phyloP scores from a whole-genome alignment of 2,329 filamentous ascomycete genomes.

The Apiospora hydei region DNA sequence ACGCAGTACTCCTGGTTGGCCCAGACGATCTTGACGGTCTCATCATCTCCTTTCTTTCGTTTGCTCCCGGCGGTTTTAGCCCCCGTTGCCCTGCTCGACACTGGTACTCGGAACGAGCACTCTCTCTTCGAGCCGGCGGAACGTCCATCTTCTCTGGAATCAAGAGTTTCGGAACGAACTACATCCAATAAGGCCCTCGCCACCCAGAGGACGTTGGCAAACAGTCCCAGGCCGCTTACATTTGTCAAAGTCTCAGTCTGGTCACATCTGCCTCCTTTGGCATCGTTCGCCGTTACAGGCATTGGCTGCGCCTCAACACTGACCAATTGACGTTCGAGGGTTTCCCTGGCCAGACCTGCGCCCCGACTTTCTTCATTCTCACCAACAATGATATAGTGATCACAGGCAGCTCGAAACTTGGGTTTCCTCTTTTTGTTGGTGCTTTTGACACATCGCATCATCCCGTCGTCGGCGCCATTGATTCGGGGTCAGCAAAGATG shows the following conservation, averaged over 20 bases:
- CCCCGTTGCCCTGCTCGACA: neutral
- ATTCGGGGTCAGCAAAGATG: slow-evolving; percentile 58
- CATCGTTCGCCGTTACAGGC: slow-evolving; percentile 24
- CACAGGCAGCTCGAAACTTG: slow-evolving; percentile 2
- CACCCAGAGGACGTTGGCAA: neutral
- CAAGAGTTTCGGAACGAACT: slow-evolving; percentile 7
- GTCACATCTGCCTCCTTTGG: slow-evolving; percentile 15
- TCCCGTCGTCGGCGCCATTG: slow-evolving; percentile 23
- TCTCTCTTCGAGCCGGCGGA: neutral
- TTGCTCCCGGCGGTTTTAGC: slow-evolving; percentile 2
- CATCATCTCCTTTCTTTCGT: slow-evolving; percentile 3
- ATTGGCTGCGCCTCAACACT: slow-evolving; percentile 25
- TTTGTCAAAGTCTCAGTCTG: slow-evolving; percentile 19
- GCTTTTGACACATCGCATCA: slow-evolving; percentile 20
- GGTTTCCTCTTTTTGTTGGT: neutral
- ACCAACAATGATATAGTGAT: slow-evolving; percentile 20
- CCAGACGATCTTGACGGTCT: slow-evolving; percentile 15
- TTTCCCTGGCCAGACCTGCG: neutral
- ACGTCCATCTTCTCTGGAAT: neutral
- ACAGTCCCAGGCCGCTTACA: slow-evolving; percentile 17
- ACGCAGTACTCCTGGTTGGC: neutral
- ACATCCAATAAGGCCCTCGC: neutral
- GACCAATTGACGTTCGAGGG: slow-evolving; percentile 16
- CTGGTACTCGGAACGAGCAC: slow-evolving; percentile 11
- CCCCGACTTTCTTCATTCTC: slow-evolving; percentile 8